Evolutionary conservation across 1,284 basidiomycete species (phyloP), one percentile per base, ranked within the genome.

Genomic region (Cystobasidium sp.): DNA sequence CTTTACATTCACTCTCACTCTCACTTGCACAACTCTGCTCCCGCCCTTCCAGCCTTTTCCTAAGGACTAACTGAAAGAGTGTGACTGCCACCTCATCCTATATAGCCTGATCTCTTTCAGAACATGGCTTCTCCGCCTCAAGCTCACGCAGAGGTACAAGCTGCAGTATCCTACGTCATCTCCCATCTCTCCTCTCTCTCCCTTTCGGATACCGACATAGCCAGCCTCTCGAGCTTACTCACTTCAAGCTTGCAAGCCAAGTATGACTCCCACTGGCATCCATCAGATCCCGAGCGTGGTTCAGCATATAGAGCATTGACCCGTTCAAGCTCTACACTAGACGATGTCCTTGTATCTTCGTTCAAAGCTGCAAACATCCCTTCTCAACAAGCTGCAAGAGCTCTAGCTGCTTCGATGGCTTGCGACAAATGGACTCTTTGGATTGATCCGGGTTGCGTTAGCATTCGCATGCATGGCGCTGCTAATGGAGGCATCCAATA

Each of bases 391-490:
- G 24, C 20, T 75, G 43, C 65, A 49, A 24, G 76, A 7, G 43
- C 63, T 1, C 52, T 65, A 4, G 52, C 53, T 0, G 52, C 14
- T 46, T 63, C 51, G n/a, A 49, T 31, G 49, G 77, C 59, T 63
- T 77, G 37, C 74, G 74, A 76, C n/a, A 72, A 76, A 12, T 80
- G 78, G 79, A 80, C 79, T 16, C 61, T 80, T 56, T 80, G 79
- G 79, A 77, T 80, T 58, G 79, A 80, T 66, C 79, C 79, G 0
- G 79, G 79, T 47, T 79, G 78, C 77, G 79, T 80, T 47, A 68
- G 74, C 53, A 75, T 78, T 12, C 66, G 79, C 6, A 58, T 79
- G 53, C 77, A 78, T 46, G 68, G 61, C 6, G 31, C 31, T 31
- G 31, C 31, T 31, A 31, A 31, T 5, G 68, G 68, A 51, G 52